Conservation (phyloP, 1,139 yeast genomes). For the Meyerozyma athensensis region DNA sequence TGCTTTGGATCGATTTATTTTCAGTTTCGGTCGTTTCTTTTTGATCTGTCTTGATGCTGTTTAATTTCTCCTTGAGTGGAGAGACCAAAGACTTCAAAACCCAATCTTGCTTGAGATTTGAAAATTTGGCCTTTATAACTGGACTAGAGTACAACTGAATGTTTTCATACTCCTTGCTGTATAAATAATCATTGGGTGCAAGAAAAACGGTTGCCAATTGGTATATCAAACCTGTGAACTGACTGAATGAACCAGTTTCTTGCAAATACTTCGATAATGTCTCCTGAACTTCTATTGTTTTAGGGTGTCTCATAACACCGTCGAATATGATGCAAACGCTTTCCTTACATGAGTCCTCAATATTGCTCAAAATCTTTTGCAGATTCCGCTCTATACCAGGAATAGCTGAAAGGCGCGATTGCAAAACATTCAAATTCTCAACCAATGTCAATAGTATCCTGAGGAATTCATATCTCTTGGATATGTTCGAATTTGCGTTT, state of each 20-base stretch:
- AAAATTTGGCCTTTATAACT: too few relatives aligned
- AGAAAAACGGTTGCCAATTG: conserved; percentile 17
- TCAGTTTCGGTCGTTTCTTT: conserved; percentile 8
- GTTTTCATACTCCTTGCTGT: too few relatives aligned
- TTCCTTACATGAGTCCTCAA: neutral
- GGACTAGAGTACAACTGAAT: too few relatives aligned
- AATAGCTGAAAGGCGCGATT: neutral
- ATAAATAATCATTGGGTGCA: conserved; percentile 6
- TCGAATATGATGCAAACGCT: neutral
- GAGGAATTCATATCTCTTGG: neutral
- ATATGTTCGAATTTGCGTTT: neutral
- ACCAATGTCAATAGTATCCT: neutral
- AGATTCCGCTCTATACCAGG: neutral
- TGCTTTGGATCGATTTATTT: conserved; percentile 19
- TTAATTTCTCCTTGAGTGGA: too few relatives aligned
- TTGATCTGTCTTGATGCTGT: too few relatives aligned
- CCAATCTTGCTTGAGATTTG: too few relatives aligned
- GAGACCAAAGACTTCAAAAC: too few relatives aligned
- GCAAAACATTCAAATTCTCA: neutral
- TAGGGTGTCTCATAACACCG: neutral
- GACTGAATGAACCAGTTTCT: conserved; percentile 17
- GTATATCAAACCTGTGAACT: conserved; percentile 20
- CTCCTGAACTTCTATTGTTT: neutral
- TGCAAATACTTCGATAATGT: neutral
- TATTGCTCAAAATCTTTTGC: neutral